Conservation (phyloP, 2,329 filamentous ascomycete genomes). For the Aspergillus hortae region DNA sequence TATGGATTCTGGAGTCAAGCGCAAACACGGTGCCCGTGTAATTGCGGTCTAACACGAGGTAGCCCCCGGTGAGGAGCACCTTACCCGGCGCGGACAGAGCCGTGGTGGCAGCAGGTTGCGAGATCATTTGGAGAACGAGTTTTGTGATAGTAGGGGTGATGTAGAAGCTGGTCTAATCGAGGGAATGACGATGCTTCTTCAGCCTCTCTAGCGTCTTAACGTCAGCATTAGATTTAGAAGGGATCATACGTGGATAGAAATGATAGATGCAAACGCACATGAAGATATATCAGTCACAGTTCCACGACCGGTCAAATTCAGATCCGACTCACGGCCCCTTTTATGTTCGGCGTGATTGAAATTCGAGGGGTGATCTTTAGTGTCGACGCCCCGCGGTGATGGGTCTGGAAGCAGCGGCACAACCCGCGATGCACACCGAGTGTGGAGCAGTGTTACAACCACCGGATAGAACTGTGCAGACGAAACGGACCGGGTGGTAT, state of each 20-base stretch:
- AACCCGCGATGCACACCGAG: background rate
- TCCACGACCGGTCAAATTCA: no score
- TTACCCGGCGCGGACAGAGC: constrained; percentile 92
- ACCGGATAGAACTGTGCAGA: background rate
- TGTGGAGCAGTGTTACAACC: background rate
- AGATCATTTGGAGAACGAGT: background rate
- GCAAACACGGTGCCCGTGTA: constrained; percentile 73
- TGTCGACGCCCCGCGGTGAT: background rate
- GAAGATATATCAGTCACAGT: no score
- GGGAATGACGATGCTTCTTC: background rate
- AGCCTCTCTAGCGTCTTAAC: background rate
- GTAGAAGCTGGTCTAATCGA: background rate
- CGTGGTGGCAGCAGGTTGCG: constrained; percentile 25
- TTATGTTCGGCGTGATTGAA: background rate
- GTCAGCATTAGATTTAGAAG: background rate
- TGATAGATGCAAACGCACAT: background rate
- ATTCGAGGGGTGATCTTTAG: background rate
- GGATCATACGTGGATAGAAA: background rate
- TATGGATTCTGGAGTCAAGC: constrained; percentile 62
- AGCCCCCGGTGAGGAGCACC: constrained; percentile 90
- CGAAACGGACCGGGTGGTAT: background rate
- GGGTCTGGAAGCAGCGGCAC: background rate
- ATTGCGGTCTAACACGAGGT: constrained; percentile 83
- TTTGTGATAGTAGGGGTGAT: background rate
- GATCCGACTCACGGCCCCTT: background rate